Evolutionary conservation across 1,139 yeast genomes (phyloP), one percentile per base, ranked within the genome.

Genomic region (Yamadazyma jaroonii): DNA sequence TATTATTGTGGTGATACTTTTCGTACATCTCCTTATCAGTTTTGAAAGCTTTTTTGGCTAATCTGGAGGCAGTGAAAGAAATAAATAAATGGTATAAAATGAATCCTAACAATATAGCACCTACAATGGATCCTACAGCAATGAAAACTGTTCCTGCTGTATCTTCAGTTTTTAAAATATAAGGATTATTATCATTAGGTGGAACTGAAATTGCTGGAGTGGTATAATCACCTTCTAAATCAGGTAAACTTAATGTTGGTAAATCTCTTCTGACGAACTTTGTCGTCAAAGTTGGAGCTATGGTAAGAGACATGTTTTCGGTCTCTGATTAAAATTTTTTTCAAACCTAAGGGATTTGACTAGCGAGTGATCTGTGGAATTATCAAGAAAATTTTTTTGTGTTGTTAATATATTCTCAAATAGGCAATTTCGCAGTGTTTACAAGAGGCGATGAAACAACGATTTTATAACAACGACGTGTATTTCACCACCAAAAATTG

Each of bases 91-190:
- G 73, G 51, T 60, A 71, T 37, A 64, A 46, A 42, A 72, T 57
- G 37, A 77, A 69, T 4, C 68, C 73, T 37, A 75, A 49, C 21
- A 72, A 61, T 11, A 80, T 61, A 20, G 75, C 78, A 1, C 83
- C 86, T 3, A 82, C 78, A 31, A 81, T 68, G 9, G 82, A 69
- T 0, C 94, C 95, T 22, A 84, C 84, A 0, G 86, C 85, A 43
- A 86, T 85, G 59, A 85, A 86, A 3, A 86, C 89, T 0, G 92
- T 82, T 1, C 95, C 95, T 37, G 75, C 69, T 1, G 88, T 85
- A 37, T 71, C 66, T 25, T 53, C 57, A 9, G 77, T 64, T 35
- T 68, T 60, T 45, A 72, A 59, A 26, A 86, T 68, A 52, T 72
- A 81, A 9, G 95, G 95, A 57, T 85, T 85, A 35, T 64, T 56